phyloP scores from a whole-genome alignment of 805 yeast genomes.

The Metschnikowia shivogae region DNA sequence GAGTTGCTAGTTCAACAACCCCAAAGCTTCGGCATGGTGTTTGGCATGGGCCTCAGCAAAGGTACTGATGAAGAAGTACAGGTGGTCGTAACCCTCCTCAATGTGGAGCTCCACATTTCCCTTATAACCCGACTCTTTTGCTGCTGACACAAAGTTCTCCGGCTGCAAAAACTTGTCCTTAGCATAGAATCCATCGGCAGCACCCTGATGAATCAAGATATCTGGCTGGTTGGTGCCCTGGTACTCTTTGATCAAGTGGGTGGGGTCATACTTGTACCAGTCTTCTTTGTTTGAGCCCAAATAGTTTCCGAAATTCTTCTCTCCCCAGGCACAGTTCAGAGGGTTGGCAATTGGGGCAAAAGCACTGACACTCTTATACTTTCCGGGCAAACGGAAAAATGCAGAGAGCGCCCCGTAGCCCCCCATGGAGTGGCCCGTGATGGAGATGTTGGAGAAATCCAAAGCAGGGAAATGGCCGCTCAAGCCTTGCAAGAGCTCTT shows the following conservation, averaged over 20 bases:
- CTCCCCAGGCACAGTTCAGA: conserved; percentile 76
- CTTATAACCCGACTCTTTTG: conserved; percentile 53
- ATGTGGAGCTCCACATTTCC: conserved; percentile 55
- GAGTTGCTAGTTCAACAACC: conserved; percentile 21
- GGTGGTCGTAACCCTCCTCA: conserved; percentile 87
- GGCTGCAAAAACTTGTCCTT: conserved; percentile 67
- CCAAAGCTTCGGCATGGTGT: conserved; percentile 74
- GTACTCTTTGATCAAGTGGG: conserved; percentile 59
- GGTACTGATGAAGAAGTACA: conserved; percentile 77
- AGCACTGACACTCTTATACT: conserved; percentile 77
- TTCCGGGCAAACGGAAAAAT: conserved; percentile 61
- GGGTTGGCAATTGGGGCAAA: conserved; percentile 92
- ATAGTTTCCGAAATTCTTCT: conserved; percentile 75
- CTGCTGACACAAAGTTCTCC: conserved; percentile 60
- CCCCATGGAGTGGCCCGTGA: conserved; percentile 99
- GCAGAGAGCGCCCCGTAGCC: conserved; percentile 86
- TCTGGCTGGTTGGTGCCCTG: conserved; percentile 47
- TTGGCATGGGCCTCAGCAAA: conserved; percentile 81
- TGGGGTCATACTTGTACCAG: conserved; percentile 86
- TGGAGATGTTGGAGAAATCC: conserved; percentile 62
- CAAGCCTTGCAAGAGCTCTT: conserved; percentile 62
- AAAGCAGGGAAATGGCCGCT: conserved; percentile 41
- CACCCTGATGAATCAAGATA: conserved; percentile 82
- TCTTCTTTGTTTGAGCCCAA: conserved; percentile 56
- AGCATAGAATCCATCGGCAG: conserved; percentile 66